These are phyloP conservation scores for Jatropha curcas DNA, from an alignment of 345 rosid species.

Conservation along the genomic window DNA sequence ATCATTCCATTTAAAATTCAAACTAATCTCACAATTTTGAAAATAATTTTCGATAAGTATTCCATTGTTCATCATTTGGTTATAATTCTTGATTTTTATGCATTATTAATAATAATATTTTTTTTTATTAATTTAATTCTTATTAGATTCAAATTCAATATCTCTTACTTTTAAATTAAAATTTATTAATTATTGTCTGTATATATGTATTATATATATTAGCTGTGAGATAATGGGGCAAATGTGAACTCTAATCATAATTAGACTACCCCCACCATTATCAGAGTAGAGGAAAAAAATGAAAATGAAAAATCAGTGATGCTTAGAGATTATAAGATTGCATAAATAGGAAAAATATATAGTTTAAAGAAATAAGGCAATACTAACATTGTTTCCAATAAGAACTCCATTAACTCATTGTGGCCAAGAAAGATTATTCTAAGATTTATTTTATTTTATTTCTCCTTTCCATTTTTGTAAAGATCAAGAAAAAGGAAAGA, in stretches of 20 bases:
- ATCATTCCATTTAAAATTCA: too few relatives aligned
- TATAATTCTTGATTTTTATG: too few relatives aligned
- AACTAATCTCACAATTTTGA: too few relatives aligned
- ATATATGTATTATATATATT: too few relatives aligned
- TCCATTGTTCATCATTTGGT: too few relatives aligned
- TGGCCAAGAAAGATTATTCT: neutral
- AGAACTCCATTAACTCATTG: neutral
- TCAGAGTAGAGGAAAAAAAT: neutral
- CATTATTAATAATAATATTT: too few relatives aligned
- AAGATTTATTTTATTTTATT: neutral
- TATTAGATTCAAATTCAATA: too few relatives aligned
- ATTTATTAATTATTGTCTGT: too few relatives aligned
- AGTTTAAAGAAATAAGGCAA: neutral
- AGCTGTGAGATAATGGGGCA: slow-evolving; percentile 1
- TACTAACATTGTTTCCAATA: neutral
- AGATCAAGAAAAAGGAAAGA: neutral
- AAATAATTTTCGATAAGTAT: too few relatives aligned
- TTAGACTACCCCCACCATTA: neutral
- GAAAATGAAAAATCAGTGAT: neutral
- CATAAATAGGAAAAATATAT: neutral
- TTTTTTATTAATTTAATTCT: too few relatives aligned
- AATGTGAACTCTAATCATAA: neutral
- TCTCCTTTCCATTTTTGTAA: neutral
- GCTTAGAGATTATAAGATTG: neutral
- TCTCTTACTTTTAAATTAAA: too few relatives aligned